Percentiles rank a stretch among this genome's conserved stretches.
phyloP scores from a whole-genome alignment of 768 basidiomycete species.

The Panaeolus cyanescens region DNA sequence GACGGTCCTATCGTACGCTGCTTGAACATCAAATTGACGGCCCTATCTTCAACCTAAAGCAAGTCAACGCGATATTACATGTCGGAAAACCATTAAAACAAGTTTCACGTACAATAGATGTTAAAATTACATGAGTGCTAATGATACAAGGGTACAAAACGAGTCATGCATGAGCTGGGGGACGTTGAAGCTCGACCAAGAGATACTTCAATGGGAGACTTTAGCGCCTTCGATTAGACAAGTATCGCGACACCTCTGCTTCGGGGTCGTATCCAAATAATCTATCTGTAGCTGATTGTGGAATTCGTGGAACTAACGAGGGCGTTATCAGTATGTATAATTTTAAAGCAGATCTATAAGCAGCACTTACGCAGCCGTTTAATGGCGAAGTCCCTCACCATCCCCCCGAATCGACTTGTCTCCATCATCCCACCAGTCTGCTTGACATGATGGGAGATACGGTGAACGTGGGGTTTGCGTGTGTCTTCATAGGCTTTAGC shows the following conservation, averaged over 20 bases:
- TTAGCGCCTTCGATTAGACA: background rate
- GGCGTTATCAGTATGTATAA: background rate
- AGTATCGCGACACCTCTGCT: background rate
- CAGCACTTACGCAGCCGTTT: slow-evolving; percentile 21
- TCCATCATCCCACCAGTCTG: slow-evolving; percentile 31
- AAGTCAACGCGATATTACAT: too few relatives aligned
- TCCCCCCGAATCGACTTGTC: slow-evolving; percentile 29
- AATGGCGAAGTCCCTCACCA: slow-evolving; percentile 33
- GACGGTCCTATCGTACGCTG: too few relatives aligned
- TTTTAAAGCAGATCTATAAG: background rate
- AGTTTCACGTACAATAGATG: too few relatives aligned
- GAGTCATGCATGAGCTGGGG: too few relatives aligned
- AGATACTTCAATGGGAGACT: background rate
- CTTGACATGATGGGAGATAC: slow-evolving; percentile 34
- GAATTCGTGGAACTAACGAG: background rate
- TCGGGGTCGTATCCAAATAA: background rate
- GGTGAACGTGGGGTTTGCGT: slow-evolving; percentile 32
- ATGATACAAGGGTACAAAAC: too few relatives aligned
- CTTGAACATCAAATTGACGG: too few relatives aligned
- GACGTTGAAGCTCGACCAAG: too few relatives aligned
- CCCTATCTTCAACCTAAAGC: too few relatives aligned
- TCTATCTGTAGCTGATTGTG: background rate
- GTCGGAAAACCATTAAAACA: too few relatives aligned
- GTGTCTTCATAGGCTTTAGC: slow-evolving; percentile 33
- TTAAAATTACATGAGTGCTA: too few relatives aligned